Base-by-base conservation (phyloP, 148 eudicot genomes). In the Silene latifolia region DNA sequence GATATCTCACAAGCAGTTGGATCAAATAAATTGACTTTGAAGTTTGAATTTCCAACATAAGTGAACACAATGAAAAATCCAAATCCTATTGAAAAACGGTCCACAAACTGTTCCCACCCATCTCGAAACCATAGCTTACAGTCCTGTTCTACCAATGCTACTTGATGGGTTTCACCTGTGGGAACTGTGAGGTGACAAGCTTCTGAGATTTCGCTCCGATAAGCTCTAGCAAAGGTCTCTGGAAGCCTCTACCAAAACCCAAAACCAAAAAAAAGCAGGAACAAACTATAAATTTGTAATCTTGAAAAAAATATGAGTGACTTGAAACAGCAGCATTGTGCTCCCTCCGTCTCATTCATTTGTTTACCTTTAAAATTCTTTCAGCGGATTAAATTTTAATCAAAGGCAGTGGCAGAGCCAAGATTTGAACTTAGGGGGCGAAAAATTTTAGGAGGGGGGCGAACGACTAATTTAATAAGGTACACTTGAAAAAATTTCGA, bases 31-130 rank as follows among this genome's bases (percentile, higher is more conserved):
- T 39, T 32, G 27, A 72, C 75, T 2, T 24, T 29, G 32, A 72
- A 72, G 9, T 20, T 42, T n/a, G 51, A 59, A n/a, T 72, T 35
- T 12, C 75, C 75, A 2, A n/a, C 7, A 21, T 72, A 72, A 8
- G 5, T 59, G 19, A 72, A 72, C 18, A 12, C 5, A 17, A 72
- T 57, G 60, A 69, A 69, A 74, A 71, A 79, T 5, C 77, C 78
- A 63, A 17, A 72, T 1, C 76, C 75, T 54, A 88, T 75, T 72
- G 79, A 78, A 17, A 78, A 82, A 59, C 76, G 75, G 32, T 77
- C 64, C 1, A 77, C 67, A 71, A 88, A 88, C 0, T 82, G 80
- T 8, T 71, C 27, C 83, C 82, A 84, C 35, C 87, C 88, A 51
- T 82, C 76, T 9, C 27, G 11, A 63, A 87, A 80, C 82, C 86